Conservation (phyloP, 2,329 filamentous ascomycete genomes). For the Delphinella strobiligena region DNA sequence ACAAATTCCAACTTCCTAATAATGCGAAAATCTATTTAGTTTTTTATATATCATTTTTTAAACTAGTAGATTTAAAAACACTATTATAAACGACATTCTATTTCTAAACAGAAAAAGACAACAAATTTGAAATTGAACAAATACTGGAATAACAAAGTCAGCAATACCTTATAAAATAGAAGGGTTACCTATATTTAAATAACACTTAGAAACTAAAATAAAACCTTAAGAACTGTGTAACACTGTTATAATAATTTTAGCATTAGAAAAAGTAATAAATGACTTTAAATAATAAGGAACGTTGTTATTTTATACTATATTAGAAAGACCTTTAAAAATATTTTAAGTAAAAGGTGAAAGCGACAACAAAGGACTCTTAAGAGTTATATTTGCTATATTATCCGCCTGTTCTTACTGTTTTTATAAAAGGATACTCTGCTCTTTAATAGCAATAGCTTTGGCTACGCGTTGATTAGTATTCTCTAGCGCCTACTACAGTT, state of each 20-base stretch:
- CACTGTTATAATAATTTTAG: background rate
- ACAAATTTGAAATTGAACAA: slow-evolving; percentile 1
- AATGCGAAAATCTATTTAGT: slow-evolving; percentile 1
- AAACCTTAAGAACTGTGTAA: slow-evolving; percentile 2
- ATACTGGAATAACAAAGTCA: slow-evolving; percentile 4
- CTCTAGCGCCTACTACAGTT: too few relatives aligned
- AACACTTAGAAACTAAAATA: slow-evolving; percentile 2
- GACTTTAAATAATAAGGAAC: too few relatives aligned
- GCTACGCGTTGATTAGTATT: too few relatives aligned
- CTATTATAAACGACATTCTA: slow-evolving; percentile 5
- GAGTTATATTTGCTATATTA: too few relatives aligned
- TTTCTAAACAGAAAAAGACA: slow-evolving; percentile 2
- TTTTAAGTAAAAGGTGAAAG: too few relatives aligned
- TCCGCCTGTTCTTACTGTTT: too few relatives aligned
- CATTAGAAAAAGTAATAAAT: too few relatives aligned
- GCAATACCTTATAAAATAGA: slow-evolving; percentile 6
- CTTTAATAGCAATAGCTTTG: too few relatives aligned
- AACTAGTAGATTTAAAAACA: slow-evolving; percentile 3
- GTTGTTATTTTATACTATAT: too few relatives aligned
- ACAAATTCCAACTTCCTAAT: slow-evolving; percentile 5
- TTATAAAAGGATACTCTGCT: too few relatives aligned
- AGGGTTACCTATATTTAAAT: slow-evolving; percentile 1
- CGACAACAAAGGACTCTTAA: too few relatives aligned
- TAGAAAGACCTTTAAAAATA: too few relatives aligned
- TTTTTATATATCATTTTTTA: slow-evolving; percentile 2